Percentiles rank a stretch among this genome's conserved stretches.
Conservation (phyloP, 306 rosid genomes). For the Malus sieversii region DNA sequence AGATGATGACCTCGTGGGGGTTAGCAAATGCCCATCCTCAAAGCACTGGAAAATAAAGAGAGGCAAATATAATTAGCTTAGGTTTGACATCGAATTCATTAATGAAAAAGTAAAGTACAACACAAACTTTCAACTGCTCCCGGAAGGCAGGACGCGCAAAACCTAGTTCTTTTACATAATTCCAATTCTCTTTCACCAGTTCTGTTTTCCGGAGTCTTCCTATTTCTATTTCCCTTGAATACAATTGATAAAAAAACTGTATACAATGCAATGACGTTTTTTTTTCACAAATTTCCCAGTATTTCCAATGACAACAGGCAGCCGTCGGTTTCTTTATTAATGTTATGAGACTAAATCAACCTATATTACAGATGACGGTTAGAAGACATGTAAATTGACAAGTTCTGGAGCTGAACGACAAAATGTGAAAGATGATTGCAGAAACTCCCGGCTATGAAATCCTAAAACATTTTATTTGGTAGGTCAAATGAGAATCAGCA, state of each 20-base stretch:
- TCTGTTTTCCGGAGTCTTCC: background rate
- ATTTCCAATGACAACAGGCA: background rate
- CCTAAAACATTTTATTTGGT: background rate
- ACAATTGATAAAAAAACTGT: background rate
- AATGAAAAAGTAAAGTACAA: background rate
- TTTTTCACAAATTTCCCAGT: background rate
- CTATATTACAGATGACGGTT: background rate
- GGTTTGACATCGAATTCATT: background rate
- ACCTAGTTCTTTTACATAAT: background rate
- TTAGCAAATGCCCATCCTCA: slow-evolving; percentile 37
- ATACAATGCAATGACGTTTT: background rate
- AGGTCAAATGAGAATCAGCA: slow-evolving; percentile 1
- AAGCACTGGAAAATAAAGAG: slow-evolving; percentile 42
- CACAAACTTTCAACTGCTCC: background rate
- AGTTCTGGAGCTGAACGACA: background rate
- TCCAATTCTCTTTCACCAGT: background rate
- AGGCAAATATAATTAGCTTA: background rate
- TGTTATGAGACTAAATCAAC: background rate
- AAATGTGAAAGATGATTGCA: background rate
- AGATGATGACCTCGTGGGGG: slow-evolving; percentile 28
- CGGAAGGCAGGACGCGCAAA: background rate
- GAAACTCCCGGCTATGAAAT: background rate
- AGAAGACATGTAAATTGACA: background rate
- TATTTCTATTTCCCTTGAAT: background rate
- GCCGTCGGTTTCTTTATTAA: background rate